Evolutionary conservation across 179 eudicot species (phyloP), one percentile per base, ranked within the genome.

Genomic region (Beta lomatogona): DNA sequence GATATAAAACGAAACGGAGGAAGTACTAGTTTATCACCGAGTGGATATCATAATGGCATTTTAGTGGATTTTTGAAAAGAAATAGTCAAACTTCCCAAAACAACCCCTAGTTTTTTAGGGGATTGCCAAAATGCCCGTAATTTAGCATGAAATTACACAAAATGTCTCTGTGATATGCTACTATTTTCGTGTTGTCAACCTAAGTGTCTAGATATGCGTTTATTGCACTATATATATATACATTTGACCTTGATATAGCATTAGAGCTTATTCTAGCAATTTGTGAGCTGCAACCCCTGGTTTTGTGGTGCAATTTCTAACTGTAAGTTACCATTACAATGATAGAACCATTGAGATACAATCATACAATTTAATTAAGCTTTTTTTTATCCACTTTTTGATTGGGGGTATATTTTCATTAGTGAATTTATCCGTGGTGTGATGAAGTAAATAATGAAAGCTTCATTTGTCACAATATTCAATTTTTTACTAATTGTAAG

Each of bases 321-420:
- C 50, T 76, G 71, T 61, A 71, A 72, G 9, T 73, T 72, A 71
- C 58, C 31, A 21, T 77, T 60, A 15, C n/a, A 45, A 48, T 36
- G 69, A 55, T 79, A 72, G 54, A 71, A 71, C 31, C 53, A 60
- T 36, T 50, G 36, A 79, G 9, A 9, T 46, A 25, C 53, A 59
- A 48, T 8, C 45, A 31, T 53, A 28, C 64, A 64, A 77, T 74
- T 63, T 18, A 63, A 65, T 53, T 15, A 5, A 13, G n/a, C 11
- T 52, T 12, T 11, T 10, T 67, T 67, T 67, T 5, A 14, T n/a
- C 46, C 71, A 18, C 6, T 21, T 63, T 63, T 63, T 63, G 67
- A 31, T 28, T 63, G 67, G 71, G 18, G 18, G 2, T 7, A 1
- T 67, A 67, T 67, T 22, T 67, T 18, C 36, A 21, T 63, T 9